Conservation (phyloP, 768 basidiomycete species). For the Leccinum longicurvipes region DNA sequence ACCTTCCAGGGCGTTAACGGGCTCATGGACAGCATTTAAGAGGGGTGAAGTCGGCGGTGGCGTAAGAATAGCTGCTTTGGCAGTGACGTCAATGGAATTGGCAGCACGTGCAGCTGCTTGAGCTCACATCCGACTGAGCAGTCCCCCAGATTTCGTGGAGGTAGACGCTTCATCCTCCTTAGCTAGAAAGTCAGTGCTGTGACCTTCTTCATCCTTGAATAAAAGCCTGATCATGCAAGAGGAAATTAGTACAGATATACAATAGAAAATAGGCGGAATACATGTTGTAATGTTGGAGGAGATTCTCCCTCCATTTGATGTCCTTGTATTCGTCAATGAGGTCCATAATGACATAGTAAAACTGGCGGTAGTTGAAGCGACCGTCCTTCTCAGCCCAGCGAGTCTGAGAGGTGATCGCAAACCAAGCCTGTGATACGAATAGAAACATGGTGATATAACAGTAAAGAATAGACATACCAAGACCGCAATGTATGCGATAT, state of each 20-base stretch:
- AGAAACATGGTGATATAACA: background rate
- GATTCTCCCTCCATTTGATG: background rate
- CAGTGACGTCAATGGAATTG: no score
- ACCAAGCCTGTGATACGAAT: background rate
- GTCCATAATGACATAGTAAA: background rate
- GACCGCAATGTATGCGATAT: background rate
- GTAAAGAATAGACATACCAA: background rate
- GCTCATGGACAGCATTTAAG: no score
- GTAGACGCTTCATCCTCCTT: background rate
- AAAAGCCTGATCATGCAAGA: background rate
- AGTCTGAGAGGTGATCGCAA: conserved; percentile 2
- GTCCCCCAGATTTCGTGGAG: no score
- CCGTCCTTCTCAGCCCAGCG: conserved; percentile 7
- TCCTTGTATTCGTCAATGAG: background rate
- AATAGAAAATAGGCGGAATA: background rate
- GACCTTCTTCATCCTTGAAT: background rate
- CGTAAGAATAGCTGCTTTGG: no score
- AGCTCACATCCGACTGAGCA: no score
- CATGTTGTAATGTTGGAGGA: background rate
- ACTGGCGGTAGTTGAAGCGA: conserved; percentile 2
- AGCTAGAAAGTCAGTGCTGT: background rate
- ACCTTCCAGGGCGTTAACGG: no score
- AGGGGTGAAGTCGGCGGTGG: no score
- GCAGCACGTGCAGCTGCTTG: no score
- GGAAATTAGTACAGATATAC: background rate